Conservation (phyloP, 2,329 filamentous ascomycete genomes). For the Onygenales sp. region DNA sequence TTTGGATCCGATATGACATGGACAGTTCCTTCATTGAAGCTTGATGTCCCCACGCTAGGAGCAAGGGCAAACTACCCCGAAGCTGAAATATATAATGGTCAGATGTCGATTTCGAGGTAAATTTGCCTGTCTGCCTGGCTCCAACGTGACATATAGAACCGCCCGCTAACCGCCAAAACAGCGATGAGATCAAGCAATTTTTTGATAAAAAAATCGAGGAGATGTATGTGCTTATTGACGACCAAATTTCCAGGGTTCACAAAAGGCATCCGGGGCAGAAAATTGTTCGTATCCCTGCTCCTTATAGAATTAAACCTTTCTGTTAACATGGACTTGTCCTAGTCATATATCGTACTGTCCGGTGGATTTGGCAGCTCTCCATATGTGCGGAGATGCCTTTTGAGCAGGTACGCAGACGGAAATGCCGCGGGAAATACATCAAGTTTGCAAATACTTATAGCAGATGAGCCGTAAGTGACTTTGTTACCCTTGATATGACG, state of each 20-base stretch:
- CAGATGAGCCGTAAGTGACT: constrained; percentile 22
- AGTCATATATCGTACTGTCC: constrained; percentile 31
- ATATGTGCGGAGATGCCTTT: constrained; percentile 30
- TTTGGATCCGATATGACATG: constrained; percentile 1
- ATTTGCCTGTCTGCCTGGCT: neutral
- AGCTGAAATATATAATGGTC: constrained; percentile 6
- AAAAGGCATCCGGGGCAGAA: constrained; percentile 15
- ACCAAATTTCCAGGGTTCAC: constrained; percentile 1
- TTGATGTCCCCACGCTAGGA: constrained; percentile 4
- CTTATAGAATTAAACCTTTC: neutral
- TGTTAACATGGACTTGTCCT: constrained; percentile 5
- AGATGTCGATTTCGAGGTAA: constrained; percentile 5
- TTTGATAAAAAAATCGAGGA: constrained; percentile 5
- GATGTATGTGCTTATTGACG: constrained; percentile 5
- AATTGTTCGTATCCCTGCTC: constrained; percentile 16
- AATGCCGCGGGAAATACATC: constrained; percentile 7
- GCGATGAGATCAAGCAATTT: constrained; percentile 5
- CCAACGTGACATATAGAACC: neutral
- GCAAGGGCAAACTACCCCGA: neutral
- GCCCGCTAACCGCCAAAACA: neutral
- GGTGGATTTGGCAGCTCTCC: constrained; percentile 35
- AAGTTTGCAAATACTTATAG: constrained; percentile 20
- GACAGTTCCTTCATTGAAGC: constrained; percentile 4
- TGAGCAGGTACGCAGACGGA: constrained; percentile 9
- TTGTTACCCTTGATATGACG: neutral